Evolutionary conservation across 73 alveolate genomes (phyloP).

Genomic region (Paramecium pentaurelia): DNA sequence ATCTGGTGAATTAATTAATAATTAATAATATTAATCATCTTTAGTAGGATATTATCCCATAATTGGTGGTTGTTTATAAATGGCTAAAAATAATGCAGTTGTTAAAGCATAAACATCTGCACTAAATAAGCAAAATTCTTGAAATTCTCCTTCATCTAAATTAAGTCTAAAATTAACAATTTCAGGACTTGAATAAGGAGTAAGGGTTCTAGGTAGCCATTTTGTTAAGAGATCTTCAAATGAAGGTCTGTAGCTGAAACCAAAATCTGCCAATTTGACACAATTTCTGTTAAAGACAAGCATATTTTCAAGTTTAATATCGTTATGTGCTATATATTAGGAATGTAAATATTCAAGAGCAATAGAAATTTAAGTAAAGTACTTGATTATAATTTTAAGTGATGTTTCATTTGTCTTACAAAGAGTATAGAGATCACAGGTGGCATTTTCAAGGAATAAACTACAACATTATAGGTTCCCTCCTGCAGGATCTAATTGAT

Average conservation of each 20-base stretch:
- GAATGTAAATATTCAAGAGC: slow-evolving; percentile 10
- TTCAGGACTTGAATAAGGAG: slow-evolving; percentile 30
- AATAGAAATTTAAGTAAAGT: background rate
- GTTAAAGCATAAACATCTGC: slow-evolving; percentile 37
- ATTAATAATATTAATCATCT: background rate
- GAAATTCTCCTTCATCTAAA: background rate
- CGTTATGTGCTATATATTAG: slow-evolving; percentile 17
- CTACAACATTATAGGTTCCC: background rate
- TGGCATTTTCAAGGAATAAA: background rate
- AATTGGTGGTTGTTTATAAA: slow-evolving; percentile 33
- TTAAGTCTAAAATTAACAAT: background rate
- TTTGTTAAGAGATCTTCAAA: background rate
- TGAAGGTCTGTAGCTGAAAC: background rate
- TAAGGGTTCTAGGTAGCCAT: slow-evolving; percentile 40
- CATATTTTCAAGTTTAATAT: slow-evolving; percentile 26
- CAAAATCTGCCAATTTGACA: slow-evolving; percentile 34
- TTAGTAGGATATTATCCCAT: background rate
- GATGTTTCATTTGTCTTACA: slow-evolving; percentile 6
- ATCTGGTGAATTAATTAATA: background rate
- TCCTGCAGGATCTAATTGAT: background rate
- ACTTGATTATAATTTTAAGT: background rate
- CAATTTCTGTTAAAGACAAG: background rate
- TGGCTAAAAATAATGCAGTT: background rate
- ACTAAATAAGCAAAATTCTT: background rate
- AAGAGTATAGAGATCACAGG: slow-evolving; percentile 16